Evolutionary conservation across 257 asterid genomes (phyloP), one percentile per base, ranked within the genome.

Genomic region (Petrea volubilis): DNA sequence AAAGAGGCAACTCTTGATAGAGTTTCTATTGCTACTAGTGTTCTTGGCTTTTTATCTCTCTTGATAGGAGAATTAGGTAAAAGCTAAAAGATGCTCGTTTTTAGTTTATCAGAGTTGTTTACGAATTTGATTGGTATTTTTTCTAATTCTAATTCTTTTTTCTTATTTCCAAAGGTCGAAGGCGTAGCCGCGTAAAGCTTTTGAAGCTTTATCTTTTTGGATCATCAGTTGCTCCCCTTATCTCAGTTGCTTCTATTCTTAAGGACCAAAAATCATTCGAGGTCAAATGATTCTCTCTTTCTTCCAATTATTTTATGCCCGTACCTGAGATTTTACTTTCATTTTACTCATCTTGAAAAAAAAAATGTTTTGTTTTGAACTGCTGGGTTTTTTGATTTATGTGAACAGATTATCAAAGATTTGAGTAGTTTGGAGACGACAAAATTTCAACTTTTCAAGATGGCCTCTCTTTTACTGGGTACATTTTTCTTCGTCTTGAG

Each of bases 21-120:
- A 34, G 61, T 84, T 77, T 80, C 75, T 51, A 75, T 78, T 71
- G 77, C 82, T 41, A 74, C 89, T 36, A 61, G 73, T 21, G 55
- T 72, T 68, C 52, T 84, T 66, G 84, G 74, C 79, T 88, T 83
- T 57, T 27, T 84, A 40, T 88, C 97, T 53, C 78, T 86, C 34
- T 69, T 90, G 21, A 56, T 88, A 25, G 97, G 97, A 72, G 97
- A 89, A 81, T 73, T 89, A 56, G 99, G 98, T 87, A 63, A 31
- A 12, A 7, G 69, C 34, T 6, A 38, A 15, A 53, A 51, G 62
- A 33, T 60, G 34, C 33, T 68, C 65, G 7, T 38, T 40, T n/a
- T 47, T 46, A 5, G 40, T 67, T 15, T 68, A 50, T 67, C 46
- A 24, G 25, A 18, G 38, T 38, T 27, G 27, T 38, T 18, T 17